phyloP scores from a whole-genome alignment of 2,329 filamentous ascomycete genomes.

The Claviceps sp. region DNA sequence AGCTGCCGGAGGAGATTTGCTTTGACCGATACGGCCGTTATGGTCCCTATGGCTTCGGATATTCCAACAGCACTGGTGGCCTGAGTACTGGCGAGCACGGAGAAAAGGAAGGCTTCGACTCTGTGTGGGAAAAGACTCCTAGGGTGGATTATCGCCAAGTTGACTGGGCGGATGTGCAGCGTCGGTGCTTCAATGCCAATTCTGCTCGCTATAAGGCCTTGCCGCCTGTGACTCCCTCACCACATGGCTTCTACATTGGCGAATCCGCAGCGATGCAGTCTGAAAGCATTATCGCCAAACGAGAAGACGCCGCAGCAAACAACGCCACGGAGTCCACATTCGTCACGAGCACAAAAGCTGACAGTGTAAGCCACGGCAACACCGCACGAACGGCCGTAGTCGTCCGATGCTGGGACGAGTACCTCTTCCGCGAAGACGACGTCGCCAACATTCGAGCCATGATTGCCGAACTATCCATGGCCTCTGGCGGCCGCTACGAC shows the following conservation, averaged over 20 bases:
- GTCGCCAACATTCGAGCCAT: slow-evolving; percentile 71
- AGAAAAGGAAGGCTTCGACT: slow-evolving; percentile 66
- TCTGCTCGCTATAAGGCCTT: slow-evolving; percentile 49
- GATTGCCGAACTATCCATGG: slow-evolving; percentile 68
- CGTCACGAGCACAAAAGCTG: slow-evolving; percentile 4
- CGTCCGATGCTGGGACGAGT: slow-evolving; percentile 72
- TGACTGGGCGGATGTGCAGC: slow-evolving; percentile 68
- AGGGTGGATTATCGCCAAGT: slow-evolving; percentile 67
- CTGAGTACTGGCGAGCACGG: slow-evolving; percentile 76
- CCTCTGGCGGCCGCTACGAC: slow-evolving; percentile 76
- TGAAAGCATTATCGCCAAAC: background rate
- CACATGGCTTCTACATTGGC: slow-evolving; percentile 38
- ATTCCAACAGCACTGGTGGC: slow-evolving; percentile 65
- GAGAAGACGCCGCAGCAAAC: background rate
- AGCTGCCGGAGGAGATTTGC: slow-evolving; percentile 72
- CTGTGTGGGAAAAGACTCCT: slow-evolving; percentile 57
- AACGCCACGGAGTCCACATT: background rate
- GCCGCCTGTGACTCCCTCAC: slow-evolving; percentile 23
- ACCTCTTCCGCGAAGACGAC: slow-evolving; percentile 65
- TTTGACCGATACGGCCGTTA: slow-evolving; percentile 85
- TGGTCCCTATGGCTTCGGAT: slow-evolving; percentile 82
- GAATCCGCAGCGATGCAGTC: background rate
- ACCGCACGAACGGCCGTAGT: slow-evolving; percentile 54
- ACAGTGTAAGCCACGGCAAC: slow-evolving; percentile 9
- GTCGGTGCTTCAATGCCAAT: slow-evolving; percentile 60